Evolutionary conservation across 2,329 filamentous ascomycete species (phyloP), one percentile per base, ranked within the genome.

Genomic region (Aspergillus intermedius): DNA sequence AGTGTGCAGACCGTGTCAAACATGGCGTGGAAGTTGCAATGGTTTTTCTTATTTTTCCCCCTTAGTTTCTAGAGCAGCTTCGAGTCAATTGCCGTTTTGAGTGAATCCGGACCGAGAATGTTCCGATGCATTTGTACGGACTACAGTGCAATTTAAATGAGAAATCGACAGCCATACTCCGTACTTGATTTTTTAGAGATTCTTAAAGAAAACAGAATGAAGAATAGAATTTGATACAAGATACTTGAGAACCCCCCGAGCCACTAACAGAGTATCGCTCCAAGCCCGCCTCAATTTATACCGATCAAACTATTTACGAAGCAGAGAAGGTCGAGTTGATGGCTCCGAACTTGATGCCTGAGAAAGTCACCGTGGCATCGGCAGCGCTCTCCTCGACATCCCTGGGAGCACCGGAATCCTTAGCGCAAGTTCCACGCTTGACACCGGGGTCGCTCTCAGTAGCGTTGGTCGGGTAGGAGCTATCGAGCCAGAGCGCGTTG

Each of bases 1-100:
- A 97, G 81, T 22, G 87, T 89, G 77, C 91, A 96, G 56, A 95
- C 80, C 56, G 89, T 95, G 69, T 96, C 90, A 64, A 94, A 88
- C 88, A 94, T 94, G 61, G 54, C 59, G 46, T 12, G 48, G 6
- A 28, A 23, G 21, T 8, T 41, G 19, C 15, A 42, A 28, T 32
- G 3, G 21, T 30, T 23, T 42, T 45, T n/a, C n/a, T n/a, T n/a
- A n/a, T n/a, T 30, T 10, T 46, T 41, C 3, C 17, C 17, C 17
- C 32, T 48, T 43, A 17, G 37, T 42, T 40, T 49, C 22, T 19
- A 42, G 15, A 43, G 42, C 42, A 47, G 28, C 42, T 42, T 44
- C 37, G 42, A 41, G 41, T 49, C 42, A 34, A 40, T 48, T 34
- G 41, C 39, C 42, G 48, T 51, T 49, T 49, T 44, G 21, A 46